A percentile compares a stretch with the other conserved stretches of the same genome.
phyloP scores from a whole-genome alignment of 371 early-diverging fungal genomes.

The Actinomortierella ambigua region DNA sequence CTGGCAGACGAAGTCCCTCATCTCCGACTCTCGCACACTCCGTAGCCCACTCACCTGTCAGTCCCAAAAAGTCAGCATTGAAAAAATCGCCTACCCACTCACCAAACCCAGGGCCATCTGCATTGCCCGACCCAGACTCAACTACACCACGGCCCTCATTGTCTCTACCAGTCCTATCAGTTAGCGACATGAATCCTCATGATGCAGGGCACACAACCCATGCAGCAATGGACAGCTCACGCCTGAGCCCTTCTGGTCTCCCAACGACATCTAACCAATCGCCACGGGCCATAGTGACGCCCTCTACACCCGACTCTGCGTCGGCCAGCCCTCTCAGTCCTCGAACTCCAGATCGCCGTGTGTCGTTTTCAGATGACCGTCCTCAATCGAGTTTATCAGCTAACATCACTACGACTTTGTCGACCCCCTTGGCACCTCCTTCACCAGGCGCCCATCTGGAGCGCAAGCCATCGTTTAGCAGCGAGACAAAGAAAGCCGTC shows the following conservation, averaged over 20 bases:
- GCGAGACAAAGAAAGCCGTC: slow-evolving; percentile 22
- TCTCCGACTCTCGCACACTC: no score
- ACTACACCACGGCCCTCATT: neutral
- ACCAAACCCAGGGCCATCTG: slow-evolving; percentile 1
- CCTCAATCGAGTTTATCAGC: no score
- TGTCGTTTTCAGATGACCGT: slow-evolving; percentile 20
- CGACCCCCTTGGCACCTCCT: neutral
- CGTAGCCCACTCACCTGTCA: slow-evolving; percentile 3
- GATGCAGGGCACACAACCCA: no score
- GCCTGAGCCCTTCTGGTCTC: no score
- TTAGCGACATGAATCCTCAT: no score
- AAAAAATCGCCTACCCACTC: slow-evolving; percentile 7
- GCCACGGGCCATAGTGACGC: no score
- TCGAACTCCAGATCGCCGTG: slow-evolving; percentile 10
- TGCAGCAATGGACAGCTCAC: no score
- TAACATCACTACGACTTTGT: no score
- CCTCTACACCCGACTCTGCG: no score
- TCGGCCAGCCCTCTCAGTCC: no score
- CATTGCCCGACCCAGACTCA: neutral
- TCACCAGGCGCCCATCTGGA: slow-evolving; percentile 4
- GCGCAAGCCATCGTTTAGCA: slow-evolving; percentile 15
- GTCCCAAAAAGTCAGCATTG: slow-evolving; percentile 11
- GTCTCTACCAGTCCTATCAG: neutral
- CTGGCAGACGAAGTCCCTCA: no score
- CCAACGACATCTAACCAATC: no score